Percentiles rank a stretch among this genome's conserved stretches.
Evolutionary conservation across 2,329 filamentous ascomycete species (phyloP).

Genomic region (Aschersonia sp.): DNA sequence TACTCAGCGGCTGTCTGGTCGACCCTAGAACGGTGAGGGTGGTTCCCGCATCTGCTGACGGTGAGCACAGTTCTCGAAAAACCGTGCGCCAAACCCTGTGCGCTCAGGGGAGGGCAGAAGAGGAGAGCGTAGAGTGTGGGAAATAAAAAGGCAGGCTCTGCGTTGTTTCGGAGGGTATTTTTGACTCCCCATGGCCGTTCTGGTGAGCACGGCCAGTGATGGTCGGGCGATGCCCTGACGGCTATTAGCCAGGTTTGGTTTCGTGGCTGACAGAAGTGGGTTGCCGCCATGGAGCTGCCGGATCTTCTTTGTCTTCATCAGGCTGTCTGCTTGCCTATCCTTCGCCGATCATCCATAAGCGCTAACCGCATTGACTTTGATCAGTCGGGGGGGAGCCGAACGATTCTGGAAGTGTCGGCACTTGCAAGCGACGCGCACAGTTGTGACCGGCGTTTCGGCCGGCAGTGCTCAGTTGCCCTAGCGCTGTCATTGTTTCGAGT

Average conservation of each 20-base stretch:
- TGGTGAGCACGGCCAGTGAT: not conserved
- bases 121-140: not conserved
- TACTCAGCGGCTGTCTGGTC: not conserved
- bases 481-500: not conserved
- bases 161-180: too few species aligned
- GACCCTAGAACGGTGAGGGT: too few species aligned
- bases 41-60: not conserved
- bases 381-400: not conserved
- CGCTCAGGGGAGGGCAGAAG: not conserved
- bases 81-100: not conserved
- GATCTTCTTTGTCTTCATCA: not conserved
- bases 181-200: not conserved
- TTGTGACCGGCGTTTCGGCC: not conserved
- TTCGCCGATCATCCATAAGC: not conserved
- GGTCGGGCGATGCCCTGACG: not conserved
- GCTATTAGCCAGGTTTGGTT: not conserved
- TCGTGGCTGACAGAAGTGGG: not conserved
- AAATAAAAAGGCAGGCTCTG: not conserved
- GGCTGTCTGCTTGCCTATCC: not conserved
- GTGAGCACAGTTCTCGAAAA: not conserved
- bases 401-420: not conserved
- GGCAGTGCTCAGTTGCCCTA: not conserved
- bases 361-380: not conserved
- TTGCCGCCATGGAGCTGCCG: not conserved
- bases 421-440: not conserved